These are phyloP conservation scores for Gigaspora rosea DNA, from an alignment of 192 early-diverging fungal genomes.

Conservation along the genomic window DNA sequence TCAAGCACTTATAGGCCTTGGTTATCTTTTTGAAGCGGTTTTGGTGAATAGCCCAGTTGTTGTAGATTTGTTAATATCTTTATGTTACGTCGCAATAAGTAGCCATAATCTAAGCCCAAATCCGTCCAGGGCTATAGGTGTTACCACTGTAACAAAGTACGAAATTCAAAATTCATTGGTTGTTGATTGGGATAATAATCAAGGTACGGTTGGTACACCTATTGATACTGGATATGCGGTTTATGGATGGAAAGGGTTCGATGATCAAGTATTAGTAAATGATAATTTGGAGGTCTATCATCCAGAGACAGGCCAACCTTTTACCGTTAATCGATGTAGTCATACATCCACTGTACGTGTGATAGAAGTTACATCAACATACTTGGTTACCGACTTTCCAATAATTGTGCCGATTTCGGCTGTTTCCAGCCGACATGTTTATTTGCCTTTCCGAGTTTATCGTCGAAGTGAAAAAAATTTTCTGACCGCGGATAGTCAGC, in stretches of 20 bases:
- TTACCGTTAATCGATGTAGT: constrained; percentile 26
- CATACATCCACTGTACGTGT: constrained; percentile 18
- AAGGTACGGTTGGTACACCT: constrained; percentile 10
- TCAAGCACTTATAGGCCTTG: constrained; percentile 47
- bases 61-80: constrained; percentile 48
- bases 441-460: constrained; percentile 28
- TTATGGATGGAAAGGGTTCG: constrained; percentile 29
- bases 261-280: constrained; percentile 16
- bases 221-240: constrained; percentile 20
- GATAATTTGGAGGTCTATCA: constrained; percentile 27
- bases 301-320: constrained; percentile 22
- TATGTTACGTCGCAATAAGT: constrained; percentile 44
- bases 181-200: constrained; percentile 14
- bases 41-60: constrained; percentile 44
- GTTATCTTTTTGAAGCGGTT: constrained; percentile 47
- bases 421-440: constrained; percentile 22
- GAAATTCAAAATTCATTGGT: constrained; percentile 21
- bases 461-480: constrained; percentile 30
- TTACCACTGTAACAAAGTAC: constrained; percentile 19
- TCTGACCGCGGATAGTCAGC: background rate
- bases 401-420: background rate
- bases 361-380: constrained; percentile 23
- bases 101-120: constrained; percentile 33
- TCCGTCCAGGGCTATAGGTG: constrained; percentile 39
- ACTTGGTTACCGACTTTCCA: constrained; percentile 28